Evolutionary conservation across 345 rosid genomes (phyloP).

Genomic region (Hypericum perforatum): DNA sequence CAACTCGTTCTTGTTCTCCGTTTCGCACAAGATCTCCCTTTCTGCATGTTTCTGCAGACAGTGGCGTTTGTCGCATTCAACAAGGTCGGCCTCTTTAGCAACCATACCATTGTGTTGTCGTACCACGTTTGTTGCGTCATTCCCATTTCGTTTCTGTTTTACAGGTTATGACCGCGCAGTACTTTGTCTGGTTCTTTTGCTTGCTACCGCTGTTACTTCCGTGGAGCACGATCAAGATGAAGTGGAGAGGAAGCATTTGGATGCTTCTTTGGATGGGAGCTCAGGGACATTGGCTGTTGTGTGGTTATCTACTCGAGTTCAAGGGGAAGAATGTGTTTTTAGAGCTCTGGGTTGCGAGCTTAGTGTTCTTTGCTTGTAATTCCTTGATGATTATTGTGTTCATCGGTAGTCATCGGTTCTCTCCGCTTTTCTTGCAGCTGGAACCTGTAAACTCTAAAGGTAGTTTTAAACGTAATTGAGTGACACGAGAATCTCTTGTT

Average conservation of each 20-base stretch:
- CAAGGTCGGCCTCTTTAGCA: constrained; percentile 35
- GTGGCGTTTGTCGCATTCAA: constrained; percentile 91
- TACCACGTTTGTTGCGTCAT: not conserved
- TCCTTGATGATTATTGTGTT: constrained; percentile 43
- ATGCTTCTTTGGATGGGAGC: constrained; percentile 70
- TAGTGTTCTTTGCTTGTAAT: constrained; percentile 61
- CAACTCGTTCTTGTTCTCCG: constrained; percentile 51
- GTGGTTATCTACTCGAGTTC: constrained; percentile 87
- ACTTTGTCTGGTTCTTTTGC: constrained; percentile 92
- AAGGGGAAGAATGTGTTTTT: constrained; percentile 69
- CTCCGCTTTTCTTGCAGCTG: constrained; percentile 31
- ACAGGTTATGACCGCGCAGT: constrained; percentile 80
- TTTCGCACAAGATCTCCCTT: constrained; percentile 54
- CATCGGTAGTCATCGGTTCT: constrained; percentile 38
- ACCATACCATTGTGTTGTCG: not conserved
- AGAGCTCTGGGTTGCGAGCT: constrained; percentile 73
- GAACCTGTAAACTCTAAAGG: constrained; percentile 18
- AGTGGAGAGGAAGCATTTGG: constrained; percentile 63
- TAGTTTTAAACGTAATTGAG: constrained; percentile 21
- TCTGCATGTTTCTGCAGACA: constrained; percentile 79
- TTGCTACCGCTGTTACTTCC: constrained; percentile 70
- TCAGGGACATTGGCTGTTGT: constrained; percentile 73
- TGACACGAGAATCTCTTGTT: not conserved
- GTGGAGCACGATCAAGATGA: constrained; percentile 73
- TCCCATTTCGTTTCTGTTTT: not conserved